Base-by-base conservation (phyloP, 306 rosid genomes). In the Dalbergia cochinchinensis region DNA sequence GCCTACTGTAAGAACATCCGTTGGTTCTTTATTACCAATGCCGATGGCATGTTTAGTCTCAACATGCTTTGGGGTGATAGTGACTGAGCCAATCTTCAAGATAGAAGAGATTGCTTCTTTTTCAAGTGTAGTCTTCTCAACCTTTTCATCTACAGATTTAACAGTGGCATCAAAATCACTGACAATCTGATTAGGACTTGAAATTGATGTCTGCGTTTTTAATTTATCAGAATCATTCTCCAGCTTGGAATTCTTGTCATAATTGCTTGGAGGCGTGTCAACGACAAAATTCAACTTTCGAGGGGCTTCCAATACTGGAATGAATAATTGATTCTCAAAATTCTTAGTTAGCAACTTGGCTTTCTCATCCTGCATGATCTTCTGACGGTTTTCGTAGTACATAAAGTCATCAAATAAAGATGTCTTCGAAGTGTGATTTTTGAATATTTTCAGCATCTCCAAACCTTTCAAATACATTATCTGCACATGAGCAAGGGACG, bases 331-430 rank as follows among this genome's bases (percentile, higher is more conserved):
- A 67, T 84, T 70, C 74, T 86, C 89, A 0, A 74, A 86, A 79
- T 81, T 91, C 80, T 80, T 88, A 68, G 81, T 59, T 42, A 78
- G 81, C 18, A 82, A 84, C 88, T 90, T 90, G 78, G 97, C 88
- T 85, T 89, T 94, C 87, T 90, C 97, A 69, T 92, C 98, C 86
- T 83, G 91, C 91, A 94, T 87, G 68, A 94, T 85, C 89, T 88
- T 94, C 83, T 94, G 94, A 53, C 98, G 98, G 73, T 90, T 86
- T 89, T 94, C 98, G 72, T 94, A 91, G 78, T 94, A 94, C 69
- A 91, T 79, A 16, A 94, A 91, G 78, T 94, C 98, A 54, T 94
- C 98, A 18, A 92, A 94, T 83, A 94, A 85, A 71, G 97, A 94
- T 39, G 94, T 91, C 94, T 88, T 94, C 86, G 87, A 16, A n/a